phyloP scores from a whole-genome alignment of 2,329 filamentous ascomycete species.

The Epichloe sp. region DNA sequence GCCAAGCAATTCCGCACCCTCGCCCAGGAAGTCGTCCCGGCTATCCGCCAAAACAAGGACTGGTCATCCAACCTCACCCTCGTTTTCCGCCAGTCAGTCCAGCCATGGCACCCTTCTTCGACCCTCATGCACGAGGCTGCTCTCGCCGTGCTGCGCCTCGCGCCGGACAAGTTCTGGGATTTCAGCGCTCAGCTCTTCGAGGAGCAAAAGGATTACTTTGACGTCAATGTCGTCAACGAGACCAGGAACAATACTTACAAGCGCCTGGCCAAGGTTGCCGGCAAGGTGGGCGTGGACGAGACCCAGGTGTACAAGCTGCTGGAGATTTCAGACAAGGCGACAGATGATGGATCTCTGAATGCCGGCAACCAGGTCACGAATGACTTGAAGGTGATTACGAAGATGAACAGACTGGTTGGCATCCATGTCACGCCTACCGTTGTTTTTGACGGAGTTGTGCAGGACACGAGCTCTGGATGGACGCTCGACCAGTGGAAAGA shows the following conservation, averaged over 20 bases:
- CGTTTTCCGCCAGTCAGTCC: slow-evolving; percentile 82
- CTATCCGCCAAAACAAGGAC: slow-evolving; percentile 47
- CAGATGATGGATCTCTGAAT: slow-evolving; percentile 57
- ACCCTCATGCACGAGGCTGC: slow-evolving; percentile 73
- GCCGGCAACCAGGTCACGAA: slow-evolving; percentile 69
- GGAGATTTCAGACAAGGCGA: slow-evolving; percentile 53
- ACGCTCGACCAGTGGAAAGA: slow-evolving; percentile 70
- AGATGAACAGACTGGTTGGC: slow-evolving; percentile 64
- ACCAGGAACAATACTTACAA: slow-evolving; percentile 72
- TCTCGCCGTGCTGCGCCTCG: slow-evolving; percentile 61
- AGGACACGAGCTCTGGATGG: slow-evolving; percentile 70
- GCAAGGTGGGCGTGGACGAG: slow-evolving; percentile 54
- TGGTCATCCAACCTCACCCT: slow-evolving; percentile 49
- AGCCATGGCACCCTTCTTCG: slow-evolving; percentile 87
- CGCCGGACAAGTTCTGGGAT: slow-evolving; percentile 63
- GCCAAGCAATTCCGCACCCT: slow-evolving; percentile 64
- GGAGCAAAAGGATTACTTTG: slow-evolving; percentile 66
- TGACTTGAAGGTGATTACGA: slow-evolving; percentile 74
- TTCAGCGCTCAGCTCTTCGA: slow-evolving; percentile 57
- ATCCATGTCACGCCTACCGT: slow-evolving; percentile 89
- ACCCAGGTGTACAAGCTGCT: slow-evolving; percentile 56
- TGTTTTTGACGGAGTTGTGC: slow-evolving; percentile 74
- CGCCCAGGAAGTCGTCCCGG: slow-evolving; percentile 49
- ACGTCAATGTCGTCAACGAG: slow-evolving; percentile 73
- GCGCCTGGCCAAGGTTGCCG: slow-evolving; percentile 63